phyloP scores from a whole-genome alignment of 1,284 basidiomycete species.

The Apiotrichum domesticum region DNA sequence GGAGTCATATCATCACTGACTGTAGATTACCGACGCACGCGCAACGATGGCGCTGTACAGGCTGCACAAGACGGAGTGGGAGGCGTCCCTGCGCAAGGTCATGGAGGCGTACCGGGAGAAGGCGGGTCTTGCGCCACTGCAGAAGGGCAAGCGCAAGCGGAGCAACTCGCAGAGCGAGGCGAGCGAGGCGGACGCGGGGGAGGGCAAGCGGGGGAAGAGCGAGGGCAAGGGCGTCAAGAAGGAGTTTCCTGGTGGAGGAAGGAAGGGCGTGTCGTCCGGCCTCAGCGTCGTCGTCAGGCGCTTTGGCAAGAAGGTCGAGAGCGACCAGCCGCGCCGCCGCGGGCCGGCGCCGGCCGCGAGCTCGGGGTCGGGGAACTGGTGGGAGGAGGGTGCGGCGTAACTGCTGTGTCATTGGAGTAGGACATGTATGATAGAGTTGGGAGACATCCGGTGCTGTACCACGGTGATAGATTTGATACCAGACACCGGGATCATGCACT shows the following conservation, averaged over 20 bases:
- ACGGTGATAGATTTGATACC: too few relatives aligned
- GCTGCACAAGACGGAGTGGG: constrained; percentile 81
- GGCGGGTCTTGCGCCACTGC: constrained; percentile 17
- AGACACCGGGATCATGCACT: too few relatives aligned
- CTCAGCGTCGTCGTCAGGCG: constrained; percentile 56
- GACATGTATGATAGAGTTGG: not conserved
- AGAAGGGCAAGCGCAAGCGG: constrained; percentile 15
- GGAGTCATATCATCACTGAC: not conserved
- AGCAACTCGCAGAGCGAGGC: constrained; percentile 25
- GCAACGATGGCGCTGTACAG: constrained; percentile 95
- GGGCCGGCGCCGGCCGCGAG: constrained; percentile 6
- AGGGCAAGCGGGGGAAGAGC: too few relatives aligned
- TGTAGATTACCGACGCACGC: constrained; percentile 80
- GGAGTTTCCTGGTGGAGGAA: constrained; percentile 54
- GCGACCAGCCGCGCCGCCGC: constrained; percentile 12
- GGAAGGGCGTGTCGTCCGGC: constrained; percentile 65
- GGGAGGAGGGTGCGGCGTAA: constrained; percentile 14
- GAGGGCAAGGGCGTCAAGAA: constrained; percentile 27
- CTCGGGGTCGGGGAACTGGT: constrained; percentile 10
- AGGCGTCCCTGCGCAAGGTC: constrained; percentile 49
- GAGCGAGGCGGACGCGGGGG: constrained; percentile 5
- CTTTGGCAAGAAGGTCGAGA: constrained; percentile 32
- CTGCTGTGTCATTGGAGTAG: not conserved
- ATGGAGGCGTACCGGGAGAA: constrained; percentile 41
- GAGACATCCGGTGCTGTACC: too few relatives aligned